phyloP scores from a whole-genome alignment of 306 rosid species.

The Comarum palustre region DNA sequence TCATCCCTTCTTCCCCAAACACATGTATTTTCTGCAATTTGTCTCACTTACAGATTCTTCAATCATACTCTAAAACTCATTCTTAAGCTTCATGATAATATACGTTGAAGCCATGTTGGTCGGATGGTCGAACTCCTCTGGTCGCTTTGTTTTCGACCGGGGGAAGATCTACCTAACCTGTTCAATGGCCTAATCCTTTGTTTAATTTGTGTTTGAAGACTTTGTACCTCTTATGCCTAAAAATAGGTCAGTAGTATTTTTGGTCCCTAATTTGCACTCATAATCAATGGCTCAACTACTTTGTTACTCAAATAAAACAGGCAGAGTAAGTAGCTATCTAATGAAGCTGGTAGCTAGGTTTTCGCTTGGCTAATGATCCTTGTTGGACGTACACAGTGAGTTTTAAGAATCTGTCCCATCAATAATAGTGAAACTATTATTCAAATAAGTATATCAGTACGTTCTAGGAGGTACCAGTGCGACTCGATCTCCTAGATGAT shows the following conservation, averaged over 20 bases:
- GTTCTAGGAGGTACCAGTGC: not conserved
- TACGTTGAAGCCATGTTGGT: not conserved
- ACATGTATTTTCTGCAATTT: constrained; percentile 15
- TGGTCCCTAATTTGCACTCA: not conserved
- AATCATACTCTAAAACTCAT: not conserved
- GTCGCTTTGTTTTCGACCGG: not conserved
- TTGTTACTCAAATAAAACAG: not conserved
- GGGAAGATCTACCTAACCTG: not conserved
- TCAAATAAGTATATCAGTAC: not conserved
- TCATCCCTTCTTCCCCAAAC: constrained; percentile 6
- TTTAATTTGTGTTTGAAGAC: not conserved
- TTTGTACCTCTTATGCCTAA: not conserved
- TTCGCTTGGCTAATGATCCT: not conserved
- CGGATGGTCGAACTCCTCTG: not conserved
- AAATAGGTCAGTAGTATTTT: not conserved
- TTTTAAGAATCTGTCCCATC: not conserved
- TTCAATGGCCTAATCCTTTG: not conserved
- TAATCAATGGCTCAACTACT: not conserved
- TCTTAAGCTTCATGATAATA: not conserved
- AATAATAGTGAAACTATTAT: not conserved
- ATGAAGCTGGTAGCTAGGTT: not conserved
- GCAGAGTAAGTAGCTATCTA: not conserved
- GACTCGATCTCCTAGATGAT: not conserved
- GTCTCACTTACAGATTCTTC: constrained; percentile 4
- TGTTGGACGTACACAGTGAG: not conserved